These are phyloP conservation scores for Brassica juncea DNA, from an alignment of 345 rosid species.

Conservation along the genomic window DNA sequence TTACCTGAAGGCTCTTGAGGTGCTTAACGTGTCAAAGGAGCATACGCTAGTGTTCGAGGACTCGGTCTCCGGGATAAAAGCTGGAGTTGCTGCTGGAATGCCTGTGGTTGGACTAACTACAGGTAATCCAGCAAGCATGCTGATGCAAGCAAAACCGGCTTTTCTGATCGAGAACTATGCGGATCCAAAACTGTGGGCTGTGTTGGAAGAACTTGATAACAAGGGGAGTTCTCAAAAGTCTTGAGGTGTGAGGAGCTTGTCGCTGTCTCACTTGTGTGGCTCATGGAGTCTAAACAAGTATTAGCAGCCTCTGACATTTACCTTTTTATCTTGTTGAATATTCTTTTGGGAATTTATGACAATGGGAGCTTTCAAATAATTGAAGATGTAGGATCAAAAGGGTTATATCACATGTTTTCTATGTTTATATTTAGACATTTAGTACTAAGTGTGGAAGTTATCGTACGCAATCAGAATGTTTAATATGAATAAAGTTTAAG, in stretches of 20 bases:
- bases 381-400: too few species aligned
- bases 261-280: constrained; percentile 3
- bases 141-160: constrained; percentile 76
- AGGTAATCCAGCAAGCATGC: constrained; percentile 66
- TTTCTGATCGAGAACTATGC: constrained; percentile 71
- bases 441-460: too few species aligned
- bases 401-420: too few species aligned
- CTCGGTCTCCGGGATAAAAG: constrained; percentile 84
- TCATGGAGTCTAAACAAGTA: neutral
- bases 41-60: constrained; percentile 85
- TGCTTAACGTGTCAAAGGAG: constrained; percentile 78
- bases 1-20: constrained; percentile 81
- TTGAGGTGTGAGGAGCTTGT: constrained; percentile 42
- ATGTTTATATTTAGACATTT: too few species aligned
- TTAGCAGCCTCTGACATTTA: constrained; percentile 14
- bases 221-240: constrained; percentile 32
- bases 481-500: too few species aligned
- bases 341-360: constrained; percentile 12
- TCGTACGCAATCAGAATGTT: too few species aligned
- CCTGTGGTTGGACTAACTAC: constrained; percentile 80
- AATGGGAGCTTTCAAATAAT: neutral
- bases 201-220: constrained; percentile 72
- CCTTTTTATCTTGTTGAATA: constrained; percentile 8
- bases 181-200: constrained; percentile 78
- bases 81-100: constrained; percentile 97